These are phyloP conservation scores for Lonicera japonica DNA, from an alignment of 129 eudicot genomes.

Conservation along the genomic window DNA sequence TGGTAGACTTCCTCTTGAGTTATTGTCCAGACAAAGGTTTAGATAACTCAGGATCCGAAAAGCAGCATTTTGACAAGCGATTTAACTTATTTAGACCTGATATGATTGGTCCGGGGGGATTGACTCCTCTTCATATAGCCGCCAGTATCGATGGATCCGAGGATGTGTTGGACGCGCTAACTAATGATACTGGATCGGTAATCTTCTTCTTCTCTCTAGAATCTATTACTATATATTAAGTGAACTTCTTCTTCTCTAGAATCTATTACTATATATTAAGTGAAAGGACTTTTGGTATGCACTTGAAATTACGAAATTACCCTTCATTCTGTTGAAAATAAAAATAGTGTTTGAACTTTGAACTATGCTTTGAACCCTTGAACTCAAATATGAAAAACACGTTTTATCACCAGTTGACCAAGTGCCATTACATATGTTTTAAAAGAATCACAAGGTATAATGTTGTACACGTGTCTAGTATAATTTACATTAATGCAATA, in stretches of 20 bases:
- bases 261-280: too few relatives aligned
- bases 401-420: neutral
- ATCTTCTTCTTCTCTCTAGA: conserved; percentile 4
- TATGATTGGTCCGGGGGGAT: conserved; percentile 68
- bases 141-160: conserved; percentile 69
- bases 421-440: neutral
- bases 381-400: too few relatives aligned
- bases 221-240: conserved; percentile 4
- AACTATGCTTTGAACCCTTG: neutral
- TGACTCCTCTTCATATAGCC: conserved; percentile 96
- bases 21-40: conserved; percentile 27
- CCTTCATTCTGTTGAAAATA: too few relatives aligned
- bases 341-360: too few relatives aligned
- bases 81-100: conserved; percentile 71
- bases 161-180: conserved; percentile 68
- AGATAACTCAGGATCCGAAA: conserved; percentile 8
- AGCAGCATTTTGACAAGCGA: conserved; percentile 18
- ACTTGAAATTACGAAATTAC: too few relatives aligned
- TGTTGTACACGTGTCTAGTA: too few relatives aligned
- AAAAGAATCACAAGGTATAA: neutral
- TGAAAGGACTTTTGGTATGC: too few relatives aligned
- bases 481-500: too few relatives aligned
- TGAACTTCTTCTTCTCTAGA: conserved; percentile 19
- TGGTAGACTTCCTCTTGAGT: conserved; percentile 61
- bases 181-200: conserved; percentile 85